Conservation (phyloP, 1,284 basidiomycete species). For the Vanrija pseudolonga region DNA sequence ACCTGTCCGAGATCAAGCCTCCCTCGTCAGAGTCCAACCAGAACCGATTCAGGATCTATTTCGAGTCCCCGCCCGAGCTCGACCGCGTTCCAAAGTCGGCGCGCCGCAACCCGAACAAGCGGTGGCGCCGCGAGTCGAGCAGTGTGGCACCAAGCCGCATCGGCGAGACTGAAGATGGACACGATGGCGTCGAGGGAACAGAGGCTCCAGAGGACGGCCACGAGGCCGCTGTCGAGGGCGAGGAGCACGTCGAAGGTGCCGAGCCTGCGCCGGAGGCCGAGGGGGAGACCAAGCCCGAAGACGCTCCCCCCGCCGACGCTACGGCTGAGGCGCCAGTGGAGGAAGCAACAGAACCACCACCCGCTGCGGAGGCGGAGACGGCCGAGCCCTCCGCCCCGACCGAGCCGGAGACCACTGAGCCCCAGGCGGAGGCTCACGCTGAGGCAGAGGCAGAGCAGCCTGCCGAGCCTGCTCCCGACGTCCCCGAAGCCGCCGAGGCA, state of each 20-base stretch:
- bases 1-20: conserved; percentile 15
- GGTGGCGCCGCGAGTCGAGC: conserved; percentile 58
- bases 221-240: conserved; percentile 14
- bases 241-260: conserved; percentile 2
- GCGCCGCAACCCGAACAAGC: conserved; percentile 54
- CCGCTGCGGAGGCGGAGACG: conserved; percentile 52
- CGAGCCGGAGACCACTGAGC: conserved; percentile 8
- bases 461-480: neutral
- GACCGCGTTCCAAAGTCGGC: conserved; percentile 42
- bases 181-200: conserved; percentile 46
- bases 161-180: conserved; percentile 12
- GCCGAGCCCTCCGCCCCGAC: conserved; percentile 17
- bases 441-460: neutral
- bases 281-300: neutral
- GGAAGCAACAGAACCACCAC: conserved; percentile 48
- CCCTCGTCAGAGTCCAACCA: conserved; percentile 34
- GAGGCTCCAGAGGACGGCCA: conserved; percentile 19
- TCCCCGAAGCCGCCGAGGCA: neutral
- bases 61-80: conserved; percentile 49
- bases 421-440: neutral
- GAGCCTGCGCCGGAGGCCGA: neutral
- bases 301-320: neutral
- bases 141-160: conserved; percentile 34
- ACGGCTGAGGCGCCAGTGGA: neutral
- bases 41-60: conserved; percentile 51